Evolutionary conservation across 805 yeast species (phyloP), one percentile per base, ranked within the genome.

Genomic region (Yarrowia divulgata): DNA sequence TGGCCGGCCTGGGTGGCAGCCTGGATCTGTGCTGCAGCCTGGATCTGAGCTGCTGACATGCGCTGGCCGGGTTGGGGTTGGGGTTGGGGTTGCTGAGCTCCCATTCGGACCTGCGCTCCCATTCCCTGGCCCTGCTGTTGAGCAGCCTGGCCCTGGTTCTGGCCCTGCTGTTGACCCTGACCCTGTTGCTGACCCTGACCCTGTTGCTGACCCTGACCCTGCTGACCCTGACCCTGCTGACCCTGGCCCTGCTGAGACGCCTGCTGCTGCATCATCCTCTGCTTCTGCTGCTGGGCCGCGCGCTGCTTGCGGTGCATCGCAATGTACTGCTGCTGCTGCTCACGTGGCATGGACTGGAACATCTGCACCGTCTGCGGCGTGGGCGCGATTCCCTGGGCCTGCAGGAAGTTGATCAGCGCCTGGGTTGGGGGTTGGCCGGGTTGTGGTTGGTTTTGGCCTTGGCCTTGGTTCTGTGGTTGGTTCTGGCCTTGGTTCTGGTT

Each of bases 201-300:
- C 73, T 75, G 69, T 16, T 71, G 60, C 71, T 67, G 70, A 35
- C 66, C 48, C 66, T 71, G 73, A 19, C 72, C 49, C 50, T 74
- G 69, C 18, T 55, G 58, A 73, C 72, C 40, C 32, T 66, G 66
- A 14, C 37, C 50, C 55, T 73, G 75, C 63, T 73, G 75, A 39
- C 72, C 75, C 67, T 75, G 77, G 5, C 49, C 49, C 32, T 45
- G 49, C 43, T 40, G 43, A 3, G 43, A n/a, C 3, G 72, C 74
- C 68, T 73, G 75, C 40, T 73, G 75, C 68, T 75, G 77, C 62
- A 73, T 71, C 69, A 71, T 69, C 46, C 73, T 72, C 52, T 62
- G 71, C 48, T 69, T 71, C 49, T 67, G 69, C 40, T 72, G 74
- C 60, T 69, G 74, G 34, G 66, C 71, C 45, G 69, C 71, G 60